Conservation (phyloP, 768 basidiomycete genomes). For the Tubosaeta sp. region DNA sequence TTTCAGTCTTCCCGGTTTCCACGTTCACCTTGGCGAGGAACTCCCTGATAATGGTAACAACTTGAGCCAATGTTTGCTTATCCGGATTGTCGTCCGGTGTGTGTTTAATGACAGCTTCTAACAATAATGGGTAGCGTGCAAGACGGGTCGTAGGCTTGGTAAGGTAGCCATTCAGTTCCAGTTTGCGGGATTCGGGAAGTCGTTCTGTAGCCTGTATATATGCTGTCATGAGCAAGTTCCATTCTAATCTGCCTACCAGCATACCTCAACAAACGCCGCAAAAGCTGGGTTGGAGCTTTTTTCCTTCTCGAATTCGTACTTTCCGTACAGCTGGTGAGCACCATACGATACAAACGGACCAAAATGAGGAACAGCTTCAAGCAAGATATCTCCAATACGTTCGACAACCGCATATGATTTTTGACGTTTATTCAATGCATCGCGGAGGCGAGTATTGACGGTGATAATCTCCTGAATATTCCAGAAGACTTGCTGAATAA, state of each 20-base stretch:
- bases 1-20: slow-evolving; percentile 94
- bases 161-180: slow-evolving; percentile 95
- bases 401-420: slow-evolving; percentile 94
- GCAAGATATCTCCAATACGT: slow-evolving; percentile 83
- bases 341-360: slow-evolving; percentile 94
- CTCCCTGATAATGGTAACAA: slow-evolving; percentile 68
- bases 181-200: slow-evolving; percentile 89
- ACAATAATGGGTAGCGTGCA: slow-evolving; percentile 90
- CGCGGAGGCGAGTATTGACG: slow-evolving; percentile 88
- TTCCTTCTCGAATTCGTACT: slow-evolving; percentile 99
- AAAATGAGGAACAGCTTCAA: slow-evolving; percentile 84
- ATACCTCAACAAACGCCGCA: slow-evolving; percentile 91
- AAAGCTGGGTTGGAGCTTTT: slow-evolving; percentile 90
- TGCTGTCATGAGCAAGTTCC: background rate
- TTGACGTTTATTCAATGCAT: slow-evolving; percentile 91
- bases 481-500: slow-evolving; percentile 96
- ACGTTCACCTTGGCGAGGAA: slow-evolving; percentile 87
- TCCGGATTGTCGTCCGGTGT: slow-evolving; percentile 90
- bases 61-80: slow-evolving; percentile 72
- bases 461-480: slow-evolving; percentile 91
- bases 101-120: slow-evolving; percentile 89
- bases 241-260: slow-evolving; percentile 7
- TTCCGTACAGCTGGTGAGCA: slow-evolving; percentile 94
- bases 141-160: slow-evolving; percentile 98
- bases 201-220: slow-evolving; percentile 77